Base-by-base conservation (phyloP, 768 basidiomycete species). In the Cubamyces sp. region DNA sequence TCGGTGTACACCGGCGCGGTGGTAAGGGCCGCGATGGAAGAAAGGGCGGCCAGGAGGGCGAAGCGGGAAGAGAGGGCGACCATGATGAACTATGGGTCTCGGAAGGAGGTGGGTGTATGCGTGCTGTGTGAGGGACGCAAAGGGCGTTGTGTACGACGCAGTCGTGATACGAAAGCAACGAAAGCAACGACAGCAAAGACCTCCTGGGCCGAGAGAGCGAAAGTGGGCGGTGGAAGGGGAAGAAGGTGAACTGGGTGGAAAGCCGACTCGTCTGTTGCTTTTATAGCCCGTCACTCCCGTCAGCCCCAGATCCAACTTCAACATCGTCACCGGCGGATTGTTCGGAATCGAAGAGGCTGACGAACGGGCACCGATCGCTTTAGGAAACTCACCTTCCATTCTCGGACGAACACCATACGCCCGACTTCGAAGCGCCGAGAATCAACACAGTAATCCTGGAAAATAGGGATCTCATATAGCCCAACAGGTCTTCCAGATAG, bases 171-270 rank as follows among this genome's bases (percentile, higher is more conserved):
- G 67, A 72, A 54, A 68, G 66, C 67, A 54, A 64, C 14, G 61
- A 62, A 62, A 62, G 55, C 53, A n/a, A 55, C 39, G 57, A 64
- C 14, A 64, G 62, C 62, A 68, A 54, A 57, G 82, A 85, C 80
- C 85, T 77, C 85, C 84, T 69, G 85, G 85, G 85, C 78, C 84
- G 70, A 71, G 64, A 65, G 63, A 77, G 55, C 57, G 57, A 66
- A 63, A 61, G 23, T 34, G 49, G 53, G 47, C 65, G 74, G 71
- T 73, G 73, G 68, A 71, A 69, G 74, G 71, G 70, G 67, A 74
- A 74, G 72, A 72, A 66, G 73, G 76, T 75, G 72, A 68, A 67
- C 63, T 62, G 64, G 71, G 69, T 62, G 64, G 50, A 54, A 41
- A 59, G 60, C 37, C 55, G 67, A 68, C 65, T 46, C 51, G 18